Evolutionary conservation across 352 stramenopile genomes (phyloP).

Genomic region (Globisporangium nagaii): DNA sequence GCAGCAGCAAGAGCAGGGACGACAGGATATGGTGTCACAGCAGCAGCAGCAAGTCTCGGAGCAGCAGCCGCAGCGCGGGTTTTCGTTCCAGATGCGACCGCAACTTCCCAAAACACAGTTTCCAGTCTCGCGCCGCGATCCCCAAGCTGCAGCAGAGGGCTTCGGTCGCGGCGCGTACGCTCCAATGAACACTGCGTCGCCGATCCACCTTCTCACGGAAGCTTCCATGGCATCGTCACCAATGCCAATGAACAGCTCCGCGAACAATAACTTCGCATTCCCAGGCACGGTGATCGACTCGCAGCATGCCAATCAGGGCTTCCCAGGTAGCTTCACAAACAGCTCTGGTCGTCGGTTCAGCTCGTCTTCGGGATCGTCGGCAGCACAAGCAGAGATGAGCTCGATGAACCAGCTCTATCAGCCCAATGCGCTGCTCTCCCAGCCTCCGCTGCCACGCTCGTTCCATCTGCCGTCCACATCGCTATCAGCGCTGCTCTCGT

Average conservation of each 20-base stretch:
- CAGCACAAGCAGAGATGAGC: neutral
- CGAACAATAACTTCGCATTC: neutral
- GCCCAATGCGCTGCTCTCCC: neutral
- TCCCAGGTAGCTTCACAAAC: neutral
- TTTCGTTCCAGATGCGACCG: neutral
- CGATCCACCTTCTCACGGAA: neutral
- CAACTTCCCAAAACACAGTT: neutral
- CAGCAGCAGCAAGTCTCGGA: neutral
- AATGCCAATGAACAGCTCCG: neutral
- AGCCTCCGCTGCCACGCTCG: neutral
- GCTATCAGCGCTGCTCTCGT: neutral
- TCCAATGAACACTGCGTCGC: neutral
- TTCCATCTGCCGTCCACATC: neutral
- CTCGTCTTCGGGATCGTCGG: neutral
- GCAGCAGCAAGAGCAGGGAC: conserved; percentile 14
- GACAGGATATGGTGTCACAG: too few relatives aligned
- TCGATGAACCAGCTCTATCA: neutral
- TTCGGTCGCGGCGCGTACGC: neutral
- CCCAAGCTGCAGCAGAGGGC: neutral
- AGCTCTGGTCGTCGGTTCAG: neutral
- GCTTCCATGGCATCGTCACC: neutral
- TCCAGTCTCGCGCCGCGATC: neutral
- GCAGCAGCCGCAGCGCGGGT: neutral
- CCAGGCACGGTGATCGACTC: neutral
- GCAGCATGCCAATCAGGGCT: neutral